Evolutionary conservation across 2,329 filamentous ascomycete species (phyloP).

Genomic region (Aureobasidium pullulans): DNA sequence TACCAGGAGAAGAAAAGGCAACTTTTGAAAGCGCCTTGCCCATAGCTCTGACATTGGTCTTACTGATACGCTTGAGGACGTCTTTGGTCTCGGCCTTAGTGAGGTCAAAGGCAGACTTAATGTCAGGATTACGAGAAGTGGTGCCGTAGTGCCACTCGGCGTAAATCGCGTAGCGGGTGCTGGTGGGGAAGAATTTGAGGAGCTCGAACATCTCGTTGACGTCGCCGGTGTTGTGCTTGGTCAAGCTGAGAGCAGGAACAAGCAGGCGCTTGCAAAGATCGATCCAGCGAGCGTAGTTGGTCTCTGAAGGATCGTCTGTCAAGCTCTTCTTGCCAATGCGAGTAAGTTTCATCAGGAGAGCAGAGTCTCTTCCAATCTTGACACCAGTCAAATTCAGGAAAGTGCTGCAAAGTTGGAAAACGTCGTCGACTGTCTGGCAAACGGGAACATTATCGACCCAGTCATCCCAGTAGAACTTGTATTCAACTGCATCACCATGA

Average conservation of each 20-base stretch:
- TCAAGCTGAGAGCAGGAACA: slow-evolving; percentile 82
- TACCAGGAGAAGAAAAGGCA: slow-evolving; percentile 81
- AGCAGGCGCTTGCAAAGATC: slow-evolving; percentile 75
- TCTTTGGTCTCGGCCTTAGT: slow-evolving; percentile 73
- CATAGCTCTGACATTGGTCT: slow-evolving; percentile 79
- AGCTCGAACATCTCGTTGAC: slow-evolving; percentile 84
- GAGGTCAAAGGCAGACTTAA: slow-evolving; percentile 69
- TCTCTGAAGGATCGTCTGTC: slow-evolving; percentile 58
- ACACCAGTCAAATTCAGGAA: slow-evolving; percentile 80
- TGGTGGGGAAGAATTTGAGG: slow-evolving; percentile 67
- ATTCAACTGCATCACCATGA: slow-evolving; percentile 63
- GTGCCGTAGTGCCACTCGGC: slow-evolving; percentile 84
- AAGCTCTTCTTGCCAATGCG: slow-evolving; percentile 76
- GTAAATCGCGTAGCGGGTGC: slow-evolving; percentile 79
- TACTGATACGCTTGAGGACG: slow-evolving; percentile 81
- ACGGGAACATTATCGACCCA: slow-evolving; percentile 91
- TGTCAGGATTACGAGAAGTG: slow-evolving; percentile 67
- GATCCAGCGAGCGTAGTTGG: slow-evolving; percentile 73
- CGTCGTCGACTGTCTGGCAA: slow-evolving; percentile 82
- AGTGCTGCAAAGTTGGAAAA: slow-evolving; percentile 78
- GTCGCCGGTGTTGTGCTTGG: slow-evolving; percentile 72
- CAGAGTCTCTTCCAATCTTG: slow-evolving; percentile 77
- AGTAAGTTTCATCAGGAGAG: slow-evolving; percentile 72
- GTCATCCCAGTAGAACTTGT: slow-evolving; percentile 95
- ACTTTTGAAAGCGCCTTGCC: slow-evolving; percentile 84